phyloP scores from a whole-genome alignment of 805 yeast species.

The Kuraishia molischiana region DNA sequence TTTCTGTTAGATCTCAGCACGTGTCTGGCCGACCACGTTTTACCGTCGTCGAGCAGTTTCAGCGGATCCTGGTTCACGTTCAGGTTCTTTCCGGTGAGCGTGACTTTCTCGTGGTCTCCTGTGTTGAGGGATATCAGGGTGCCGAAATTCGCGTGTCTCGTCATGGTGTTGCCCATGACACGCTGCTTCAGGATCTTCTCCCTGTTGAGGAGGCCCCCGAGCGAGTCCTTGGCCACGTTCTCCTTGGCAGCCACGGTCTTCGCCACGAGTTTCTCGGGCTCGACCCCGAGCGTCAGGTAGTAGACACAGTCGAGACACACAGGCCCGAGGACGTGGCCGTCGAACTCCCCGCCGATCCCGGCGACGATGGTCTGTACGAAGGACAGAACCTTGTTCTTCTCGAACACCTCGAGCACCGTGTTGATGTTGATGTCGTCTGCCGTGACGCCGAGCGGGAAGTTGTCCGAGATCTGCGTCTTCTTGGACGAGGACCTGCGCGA shows the following conservation, averaged over 20 bases:
- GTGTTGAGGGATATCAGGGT: constrained; percentile 68
- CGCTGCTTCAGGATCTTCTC: constrained; percentile 44
- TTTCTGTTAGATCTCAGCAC: constrained; percentile 7
- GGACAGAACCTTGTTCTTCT: constrained; percentile 63
- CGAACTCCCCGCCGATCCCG: constrained; percentile 55
- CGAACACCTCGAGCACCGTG: constrained; percentile 45
- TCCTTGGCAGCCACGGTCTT: background rate
- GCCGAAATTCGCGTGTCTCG: constrained; percentile 89
- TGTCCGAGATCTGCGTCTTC: constrained; percentile 19
- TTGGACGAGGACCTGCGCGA: constrained; percentile 26
- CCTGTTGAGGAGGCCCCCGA: constrained; percentile 43
- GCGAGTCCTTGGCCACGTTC: constrained; percentile 6
- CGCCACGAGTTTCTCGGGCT: constrained; percentile 21
- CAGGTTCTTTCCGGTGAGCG: constrained; percentile 57
- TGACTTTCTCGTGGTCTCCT: constrained; percentile 44
- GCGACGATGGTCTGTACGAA: constrained; percentile 65
- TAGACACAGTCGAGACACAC: constrained; percentile 63
- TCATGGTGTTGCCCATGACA: constrained; percentile 13
- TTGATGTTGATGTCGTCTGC: constrained; percentile 61
- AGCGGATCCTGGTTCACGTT: constrained; percentile 33
- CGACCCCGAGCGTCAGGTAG: constrained; percentile 49
- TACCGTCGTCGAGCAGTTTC: constrained; percentile 54
- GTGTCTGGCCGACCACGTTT: constrained; percentile 42
- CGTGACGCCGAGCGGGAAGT: constrained; percentile 47
- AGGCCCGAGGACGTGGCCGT: constrained; percentile 47